Percentiles rank a stretch among this genome's conserved stretches.
Conservation (phyloP, 495 filamentous ascomycete species). For the Glarea lozoyensis region DNA sequence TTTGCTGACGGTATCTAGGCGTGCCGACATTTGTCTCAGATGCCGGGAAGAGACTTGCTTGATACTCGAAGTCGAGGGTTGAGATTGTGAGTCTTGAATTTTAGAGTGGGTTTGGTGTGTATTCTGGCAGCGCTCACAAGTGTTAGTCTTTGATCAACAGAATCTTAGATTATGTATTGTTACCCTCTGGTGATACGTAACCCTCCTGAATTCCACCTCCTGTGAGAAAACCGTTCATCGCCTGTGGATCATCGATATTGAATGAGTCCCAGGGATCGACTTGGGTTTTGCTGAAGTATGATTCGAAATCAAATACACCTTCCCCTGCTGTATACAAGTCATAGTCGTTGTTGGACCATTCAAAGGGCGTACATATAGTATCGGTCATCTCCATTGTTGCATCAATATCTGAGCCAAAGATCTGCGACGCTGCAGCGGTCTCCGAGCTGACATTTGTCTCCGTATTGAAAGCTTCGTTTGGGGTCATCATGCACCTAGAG, state of each 20-base stretch:
- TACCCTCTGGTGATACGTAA: background rate
- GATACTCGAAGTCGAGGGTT: too few species aligned
- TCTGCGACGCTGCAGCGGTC: background rate
- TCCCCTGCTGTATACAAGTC: constrained; percentile 1
- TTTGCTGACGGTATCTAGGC: too few species aligned
- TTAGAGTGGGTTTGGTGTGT: too few species aligned
- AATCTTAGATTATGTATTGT: background rate
- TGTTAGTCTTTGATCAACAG: too few species aligned
- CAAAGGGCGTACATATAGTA: background rate
- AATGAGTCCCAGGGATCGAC: background rate
- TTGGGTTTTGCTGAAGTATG: background rate
- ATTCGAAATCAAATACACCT: background rate
- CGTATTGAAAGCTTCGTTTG: too few species aligned
- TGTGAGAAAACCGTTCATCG: background rate
- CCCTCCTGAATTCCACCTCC: background rate
- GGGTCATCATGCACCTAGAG: too few species aligned
- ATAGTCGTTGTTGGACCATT: constrained; percentile 2
- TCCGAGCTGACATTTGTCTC: too few species aligned
- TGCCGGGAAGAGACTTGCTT: too few species aligned
- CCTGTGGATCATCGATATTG: background rate
- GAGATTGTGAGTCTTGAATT: too few species aligned
- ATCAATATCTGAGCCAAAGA: background rate
- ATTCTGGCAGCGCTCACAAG: too few species aligned
- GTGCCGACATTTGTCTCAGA: too few species aligned
- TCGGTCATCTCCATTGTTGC: background rate